These are phyloP conservation scores for Sonneratia alba DNA, from an alignment of 345 rosid species.

Conservation along the genomic window DNA sequence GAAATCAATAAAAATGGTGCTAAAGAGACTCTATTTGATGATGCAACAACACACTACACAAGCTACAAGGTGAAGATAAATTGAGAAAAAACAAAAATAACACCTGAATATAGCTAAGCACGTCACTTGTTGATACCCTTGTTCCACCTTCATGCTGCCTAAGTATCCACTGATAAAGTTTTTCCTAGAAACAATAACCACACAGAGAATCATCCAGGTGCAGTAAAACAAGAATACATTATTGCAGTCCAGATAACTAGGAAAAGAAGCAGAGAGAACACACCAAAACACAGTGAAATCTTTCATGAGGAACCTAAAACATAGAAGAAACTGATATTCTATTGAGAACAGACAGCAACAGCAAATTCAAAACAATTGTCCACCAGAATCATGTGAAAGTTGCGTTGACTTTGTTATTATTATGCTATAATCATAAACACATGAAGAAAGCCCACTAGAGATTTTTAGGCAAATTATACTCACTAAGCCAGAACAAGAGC, in stretches of 20 bases:
- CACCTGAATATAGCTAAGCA: conserved; percentile 68
- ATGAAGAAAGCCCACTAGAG: no score
- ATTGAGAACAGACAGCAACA: not conserved
- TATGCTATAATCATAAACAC: no score
- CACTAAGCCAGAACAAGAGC: not conserved
- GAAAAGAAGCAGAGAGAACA: not conserved
- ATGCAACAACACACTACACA: not conserved
- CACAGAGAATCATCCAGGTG: not conserved
- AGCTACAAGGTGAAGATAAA: not conserved
- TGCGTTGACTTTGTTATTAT: not conserved
- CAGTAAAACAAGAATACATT: conserved; percentile 14
- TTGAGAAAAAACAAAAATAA: conserved; percentile 3
- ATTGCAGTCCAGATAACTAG: not conserved
- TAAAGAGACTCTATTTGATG: not conserved
- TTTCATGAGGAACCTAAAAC: not conserved
- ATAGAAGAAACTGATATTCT: not conserved
- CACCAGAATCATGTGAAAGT: not conserved
- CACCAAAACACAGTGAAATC: not conserved
- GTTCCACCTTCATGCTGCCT: conserved; percentile 83
- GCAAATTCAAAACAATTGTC: not conserved
- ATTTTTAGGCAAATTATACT: not conserved
- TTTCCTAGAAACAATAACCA: conserved; percentile 44
- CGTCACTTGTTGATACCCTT: conserved; percentile 57
- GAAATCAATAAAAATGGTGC: not conserved
- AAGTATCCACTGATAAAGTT: conserved; percentile 76